Base-by-base conservation (phyloP, 176 grass and related monocot species). In the Oryza coarctata region DNA sequence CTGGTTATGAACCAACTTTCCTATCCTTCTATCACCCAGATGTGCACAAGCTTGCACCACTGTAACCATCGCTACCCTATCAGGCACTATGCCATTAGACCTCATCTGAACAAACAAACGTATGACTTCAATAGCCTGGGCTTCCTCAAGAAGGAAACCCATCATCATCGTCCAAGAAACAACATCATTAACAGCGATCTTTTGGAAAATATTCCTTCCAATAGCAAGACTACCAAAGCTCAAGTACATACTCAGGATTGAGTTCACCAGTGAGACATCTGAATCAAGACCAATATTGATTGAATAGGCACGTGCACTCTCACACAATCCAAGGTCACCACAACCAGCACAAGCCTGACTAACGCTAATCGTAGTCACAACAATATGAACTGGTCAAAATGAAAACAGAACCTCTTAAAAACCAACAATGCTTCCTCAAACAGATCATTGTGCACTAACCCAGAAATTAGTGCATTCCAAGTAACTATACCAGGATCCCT, bases 141-240 rank as follows among this genome's bases (percentile, higher is more conserved):
- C 81, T 60, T 84, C 79, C 57, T 90, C 74, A 63, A 94, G 82
- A 86, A 94, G 85, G 83, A 80, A 92, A 35, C 73, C 75, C 93
- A 92, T 92, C 79, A 92, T 89, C 58, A 73, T 69, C 7, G 82
- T 90, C 82, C 87, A 94, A 65, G 87, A 90, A 87, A 94, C 77
- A 76, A 94, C 87, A 88, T 94, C 80, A 57, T n/a, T 72, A 66
- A 83, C 52, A 60, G 39, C 41, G 63, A 88, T 39, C 71, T 87
- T 87, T 65, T 83, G 34, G 32, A 94, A 94, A 80, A 85, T 71
- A 43, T 78, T 65, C 68, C 60, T 92, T 73, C 82, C 89, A 47
- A 65, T 39, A 31, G 80, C 81, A 80, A 89, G 61, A 34, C 71
- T 60, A 14, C 62, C 70, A 69, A 83, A 88, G 85, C 70, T 86